A percentile compares a stretch with the other conserved stretches of the same genome.
Conservation (phyloP, 2,329 filamentous ascomycete species). For the Neurospora sp. region DNA sequence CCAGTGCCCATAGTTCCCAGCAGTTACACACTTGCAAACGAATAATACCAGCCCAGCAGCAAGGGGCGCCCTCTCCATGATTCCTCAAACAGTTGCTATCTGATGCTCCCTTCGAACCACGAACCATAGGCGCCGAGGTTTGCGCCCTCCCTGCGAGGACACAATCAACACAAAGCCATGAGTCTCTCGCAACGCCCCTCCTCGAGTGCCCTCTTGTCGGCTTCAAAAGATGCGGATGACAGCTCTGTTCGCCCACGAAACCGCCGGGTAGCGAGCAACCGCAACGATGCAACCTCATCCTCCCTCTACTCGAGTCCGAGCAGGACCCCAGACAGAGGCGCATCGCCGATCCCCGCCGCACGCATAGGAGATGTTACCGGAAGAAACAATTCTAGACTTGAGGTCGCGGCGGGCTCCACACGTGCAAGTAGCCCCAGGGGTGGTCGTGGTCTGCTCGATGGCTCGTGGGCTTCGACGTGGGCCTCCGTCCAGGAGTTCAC, state of each 20-base stretch:
- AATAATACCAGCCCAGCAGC: neutral
- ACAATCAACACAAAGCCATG: slow-evolving; percentile 14
- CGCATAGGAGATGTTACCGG: slow-evolving; percentile 25
- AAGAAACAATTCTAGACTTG: slow-evolving; percentile 14
- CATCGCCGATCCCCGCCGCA: slow-evolving; percentile 38
- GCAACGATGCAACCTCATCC: slow-evolving; percentile 18
- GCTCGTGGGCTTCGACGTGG: slow-evolving; percentile 45
- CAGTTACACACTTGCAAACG: neutral
- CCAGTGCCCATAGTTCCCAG: neutral
- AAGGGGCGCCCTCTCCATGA: slow-evolving; percentile 6
- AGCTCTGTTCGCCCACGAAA: slow-evolving; percentile 39
- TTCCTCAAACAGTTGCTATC: slow-evolving; percentile 17
- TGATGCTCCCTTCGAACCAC: slow-evolving; percentile 17
- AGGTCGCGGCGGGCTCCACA: slow-evolving; percentile 6
- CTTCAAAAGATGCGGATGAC: slow-evolving; percentile 31
- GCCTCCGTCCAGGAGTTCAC: slow-evolving; percentile 45
- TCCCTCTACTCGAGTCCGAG: slow-evolving; percentile 19
- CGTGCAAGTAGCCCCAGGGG: slow-evolving; percentile 17
- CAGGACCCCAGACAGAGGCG: slow-evolving; percentile 27
- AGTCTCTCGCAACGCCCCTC: slow-evolving; percentile 25
- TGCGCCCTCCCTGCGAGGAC: slow-evolving; percentile 18
- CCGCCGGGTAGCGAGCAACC: slow-evolving; percentile 31
- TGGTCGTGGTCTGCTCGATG: slow-evolving; percentile 35
- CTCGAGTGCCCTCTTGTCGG: slow-evolving; percentile 32
- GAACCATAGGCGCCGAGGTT: slow-evolving; percentile 20